Base-by-base conservation (phyloP, 306 rosid species). In the Corylus americana region DNA sequence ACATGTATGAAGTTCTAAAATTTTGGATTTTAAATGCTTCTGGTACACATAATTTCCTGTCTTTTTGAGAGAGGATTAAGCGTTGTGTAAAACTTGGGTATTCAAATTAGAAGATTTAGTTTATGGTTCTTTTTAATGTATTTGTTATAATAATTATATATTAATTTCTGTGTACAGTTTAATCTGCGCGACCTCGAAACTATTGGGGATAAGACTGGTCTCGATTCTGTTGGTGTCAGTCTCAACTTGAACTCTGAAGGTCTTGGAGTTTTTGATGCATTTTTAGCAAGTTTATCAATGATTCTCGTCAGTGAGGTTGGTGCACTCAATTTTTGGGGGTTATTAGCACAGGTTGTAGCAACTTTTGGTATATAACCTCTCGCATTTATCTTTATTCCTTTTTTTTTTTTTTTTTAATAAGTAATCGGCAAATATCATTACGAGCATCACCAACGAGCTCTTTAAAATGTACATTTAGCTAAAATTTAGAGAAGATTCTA, bases 281-380 rank as follows among this genome's bases (percentile, higher is more conserved):
- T 94, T 74, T 79, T 94, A 22, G 92, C 98, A 11, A 94, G 98
- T 80, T 78, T 94, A 45, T 94, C 98, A 6, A 94, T 94, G 97
- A 94, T 94, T 54, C 8, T 94, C 64, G 97, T 92, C 86, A 94
- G 97, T 73, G 98, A 94, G 98, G 98, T 94, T 79, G 54, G 97
- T 86, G 74, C 64, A n/a, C 64, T 25, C 55, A 18, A 10, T 77
- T 75, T 14, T 80, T 4, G 2, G 2, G 35, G 61, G 54, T 61
- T 66, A 10, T 6, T 37, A 51, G 50, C 79, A 45, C 66, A 5
- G 62, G 20, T 64, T 49, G 45, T 59, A 12, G 71, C 74, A 66
- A 6, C 16, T 17, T 9, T 6, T 71, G 10, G 27, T 49, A 18
- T 50, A 54, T 45, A 29, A 6, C 47, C 10, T 62, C 57, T 25